Percentiles rank a stretch among this genome's conserved stretches.
Conservation (phyloP, 2,329 filamentous ascomycete species). For the Plenodomus tracheiphilus region DNA sequence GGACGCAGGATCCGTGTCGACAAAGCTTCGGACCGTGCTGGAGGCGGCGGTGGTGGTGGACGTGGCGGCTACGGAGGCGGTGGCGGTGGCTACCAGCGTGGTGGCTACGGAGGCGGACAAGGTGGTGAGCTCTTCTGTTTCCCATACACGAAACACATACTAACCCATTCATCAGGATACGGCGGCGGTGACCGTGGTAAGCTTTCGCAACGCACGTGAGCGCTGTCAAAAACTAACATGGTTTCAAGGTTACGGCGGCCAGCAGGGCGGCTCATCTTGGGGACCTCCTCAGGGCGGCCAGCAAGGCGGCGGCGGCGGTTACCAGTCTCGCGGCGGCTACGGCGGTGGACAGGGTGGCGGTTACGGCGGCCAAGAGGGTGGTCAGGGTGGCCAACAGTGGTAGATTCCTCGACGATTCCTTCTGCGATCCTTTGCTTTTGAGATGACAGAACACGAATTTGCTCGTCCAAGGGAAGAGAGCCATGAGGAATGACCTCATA, state of each 20-base stretch:
- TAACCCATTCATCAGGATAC: slow-evolving; percentile 16
- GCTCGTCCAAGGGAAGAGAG: slow-evolving; percentile 11
- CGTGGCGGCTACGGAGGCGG: slow-evolving; percentile 30
- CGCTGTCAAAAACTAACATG: slow-evolving; percentile 5
- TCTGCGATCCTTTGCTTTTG: slow-evolving; percentile 15
- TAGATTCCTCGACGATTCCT: slow-evolving; percentile 22
- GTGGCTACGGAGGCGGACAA: slow-evolving; percentile 30
- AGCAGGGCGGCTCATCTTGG: slow-evolving; percentile 29
- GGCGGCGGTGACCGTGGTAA: slow-evolving; percentile 40
- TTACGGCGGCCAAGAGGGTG: slow-evolving; percentile 33
- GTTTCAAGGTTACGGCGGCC: slow-evolving; percentile 15
- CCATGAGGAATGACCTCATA: slow-evolving; percentile 8
- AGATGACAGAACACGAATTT: slow-evolving; percentile 10
- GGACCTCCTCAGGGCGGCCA: slow-evolving; percentile 24
- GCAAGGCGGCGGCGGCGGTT: slow-evolving; percentile 37
- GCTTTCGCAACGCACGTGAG: slow-evolving; percentile 6
- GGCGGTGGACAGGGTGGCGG: slow-evolving; percentile 26
- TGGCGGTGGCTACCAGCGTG: slow-evolving; percentile 17
- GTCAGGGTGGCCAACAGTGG: slow-evolving; percentile 40
- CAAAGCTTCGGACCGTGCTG: slow-evolving; percentile 80
- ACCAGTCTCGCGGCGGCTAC: slow-evolving; percentile 36
- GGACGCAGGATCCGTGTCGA: slow-evolving; percentile 93
- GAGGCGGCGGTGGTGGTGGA: slow-evolving; percentile 49
- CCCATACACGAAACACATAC: neutral
- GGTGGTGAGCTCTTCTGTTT: slow-evolving; percentile 16